phyloP scores from a whole-genome alignment of 1,284 basidiomycete genomes.

The Exsudoporus floridanus region DNA sequence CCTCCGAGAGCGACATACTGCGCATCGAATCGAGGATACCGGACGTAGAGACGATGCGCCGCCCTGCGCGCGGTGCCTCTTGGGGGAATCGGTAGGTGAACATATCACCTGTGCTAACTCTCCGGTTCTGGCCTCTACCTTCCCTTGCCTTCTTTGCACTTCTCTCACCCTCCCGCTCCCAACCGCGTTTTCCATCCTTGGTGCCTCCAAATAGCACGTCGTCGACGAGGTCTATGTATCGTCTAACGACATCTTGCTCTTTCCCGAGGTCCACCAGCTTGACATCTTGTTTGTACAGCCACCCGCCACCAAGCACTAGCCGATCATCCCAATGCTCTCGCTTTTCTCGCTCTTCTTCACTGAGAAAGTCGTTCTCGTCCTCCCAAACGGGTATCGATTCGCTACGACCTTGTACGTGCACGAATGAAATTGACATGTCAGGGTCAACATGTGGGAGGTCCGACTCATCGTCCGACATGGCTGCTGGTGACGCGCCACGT shows the following conservation, averaged over 20 bases:
- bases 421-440: slow-evolving; percentile 64
- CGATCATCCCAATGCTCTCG: slow-evolving; percentile 76
- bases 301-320: slow-evolving; percentile 72
- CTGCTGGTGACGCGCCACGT: slow-evolving; percentile 48
- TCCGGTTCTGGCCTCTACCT: slow-evolving; percentile 42
- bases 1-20: slow-evolving; percentile 52
- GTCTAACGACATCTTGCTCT: slow-evolving; percentile 55
- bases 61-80: slow-evolving; percentile 27
- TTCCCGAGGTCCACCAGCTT: slow-evolving; percentile 51
- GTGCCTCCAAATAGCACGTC: slow-evolving; percentile 66
- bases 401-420: slow-evolving; percentile 62
- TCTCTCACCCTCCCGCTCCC: slow-evolving; percentile 51
- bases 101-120: slow-evolving; percentile 52
- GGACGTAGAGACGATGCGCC: slow-evolving; percentile 50
- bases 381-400: slow-evolving; percentile 78
- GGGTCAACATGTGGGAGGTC: slow-evolving; percentile 44
- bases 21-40: slow-evolving; percentile 53
- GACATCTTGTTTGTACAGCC: slow-evolving; percentile 73
- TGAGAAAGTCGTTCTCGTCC: slow-evolving; percentile 55
- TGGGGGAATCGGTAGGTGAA: slow-evolving; percentile 32
- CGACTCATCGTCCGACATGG: slow-evolving; percentile 41
- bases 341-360: slow-evolving; percentile 53
- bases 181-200: slow-evolving; percentile 51
- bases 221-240: slow-evolving; percentile 73
- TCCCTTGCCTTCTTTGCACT: slow-evolving; percentile 40